Conservation (phyloP, 305 asterid genomes). For the Solanum hybrid region DNA sequence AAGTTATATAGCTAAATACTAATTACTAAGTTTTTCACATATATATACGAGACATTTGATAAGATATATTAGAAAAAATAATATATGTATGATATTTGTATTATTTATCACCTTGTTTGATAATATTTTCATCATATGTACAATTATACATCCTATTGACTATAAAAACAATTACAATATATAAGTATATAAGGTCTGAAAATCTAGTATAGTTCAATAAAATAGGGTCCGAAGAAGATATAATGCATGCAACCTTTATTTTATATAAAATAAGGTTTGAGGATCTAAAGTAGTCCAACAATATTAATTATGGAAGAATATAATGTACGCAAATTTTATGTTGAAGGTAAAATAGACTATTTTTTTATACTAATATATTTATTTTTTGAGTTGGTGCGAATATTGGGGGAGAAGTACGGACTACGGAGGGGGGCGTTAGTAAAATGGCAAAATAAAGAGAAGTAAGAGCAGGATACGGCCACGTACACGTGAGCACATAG, state of each 20-base stretch:
- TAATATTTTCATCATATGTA: neutral
- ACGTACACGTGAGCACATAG: neutral
- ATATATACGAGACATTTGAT: too few species aligned
- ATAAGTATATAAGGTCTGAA: too few species aligned
- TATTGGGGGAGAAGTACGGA: neutral
- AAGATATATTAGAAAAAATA: too few species aligned
- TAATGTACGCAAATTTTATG: too few species aligned
- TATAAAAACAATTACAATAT: too few species aligned
- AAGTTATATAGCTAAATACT: neutral
- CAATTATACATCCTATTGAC: too few species aligned
- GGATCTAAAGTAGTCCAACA: neutral
- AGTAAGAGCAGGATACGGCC: neutral
- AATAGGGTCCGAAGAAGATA: neutral
- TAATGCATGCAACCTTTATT: neutral
- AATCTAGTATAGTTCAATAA: neutral
- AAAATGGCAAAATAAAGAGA: neutral
- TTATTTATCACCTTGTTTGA: neutral
- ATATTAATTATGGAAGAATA: too few species aligned
- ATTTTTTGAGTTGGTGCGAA: neutral
- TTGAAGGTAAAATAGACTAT: too few species aligned
- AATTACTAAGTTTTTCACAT: too few species aligned
- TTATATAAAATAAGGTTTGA: neutral
- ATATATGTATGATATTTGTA: neutral
- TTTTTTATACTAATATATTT: neutral
- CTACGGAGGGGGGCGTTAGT: neutral